Conservation (phyloP, 106 monocot genomes). For the Agapanthus africanus region DNA sequence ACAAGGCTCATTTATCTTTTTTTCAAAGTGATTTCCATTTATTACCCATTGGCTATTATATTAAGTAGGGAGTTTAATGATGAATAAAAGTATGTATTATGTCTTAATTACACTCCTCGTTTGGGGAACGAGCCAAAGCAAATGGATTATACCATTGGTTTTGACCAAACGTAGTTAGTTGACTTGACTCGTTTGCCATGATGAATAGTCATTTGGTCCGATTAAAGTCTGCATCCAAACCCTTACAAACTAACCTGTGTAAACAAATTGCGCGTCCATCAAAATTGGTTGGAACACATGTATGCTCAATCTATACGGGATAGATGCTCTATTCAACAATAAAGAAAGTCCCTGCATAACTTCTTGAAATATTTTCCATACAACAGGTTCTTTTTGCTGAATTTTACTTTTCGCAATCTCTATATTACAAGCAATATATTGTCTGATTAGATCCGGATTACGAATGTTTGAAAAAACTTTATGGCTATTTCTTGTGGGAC, state of each 20-base stretch:
- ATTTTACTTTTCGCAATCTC: constrained; percentile 16
- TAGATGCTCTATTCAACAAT: constrained; percentile 1
- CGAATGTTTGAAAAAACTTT: constrained; percentile 12
- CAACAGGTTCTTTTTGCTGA: constrained; percentile 11
- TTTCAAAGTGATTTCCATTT: too few relatives aligned
- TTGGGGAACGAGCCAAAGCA: too few relatives aligned
- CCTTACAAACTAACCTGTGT: too few relatives aligned
- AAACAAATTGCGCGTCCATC: neutral
- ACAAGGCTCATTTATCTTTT: too few relatives aligned
- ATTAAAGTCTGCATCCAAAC: too few relatives aligned
- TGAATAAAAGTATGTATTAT: too few relatives aligned
- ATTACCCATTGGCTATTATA: too few relatives aligned
- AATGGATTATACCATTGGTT: too few relatives aligned
- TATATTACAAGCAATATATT: constrained; percentile 15
- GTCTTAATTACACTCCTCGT: too few relatives aligned
- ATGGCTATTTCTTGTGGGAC: constrained; percentile 14
- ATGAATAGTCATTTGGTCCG: neutral
- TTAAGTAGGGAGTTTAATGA: too few relatives aligned
- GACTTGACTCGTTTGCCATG: neutral
- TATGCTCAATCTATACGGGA: neutral
- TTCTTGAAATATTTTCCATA: constrained; percentile 10
- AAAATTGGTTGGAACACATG: neutral
- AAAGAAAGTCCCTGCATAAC: constrained; percentile 7
- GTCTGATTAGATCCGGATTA: constrained; percentile 8
- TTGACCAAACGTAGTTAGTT: neutral